These are phyloP conservation scores for Elaeis oleifera DNA, from an alignment of 202 grass and related monocot species.

Conservation along the genomic window DNA sequence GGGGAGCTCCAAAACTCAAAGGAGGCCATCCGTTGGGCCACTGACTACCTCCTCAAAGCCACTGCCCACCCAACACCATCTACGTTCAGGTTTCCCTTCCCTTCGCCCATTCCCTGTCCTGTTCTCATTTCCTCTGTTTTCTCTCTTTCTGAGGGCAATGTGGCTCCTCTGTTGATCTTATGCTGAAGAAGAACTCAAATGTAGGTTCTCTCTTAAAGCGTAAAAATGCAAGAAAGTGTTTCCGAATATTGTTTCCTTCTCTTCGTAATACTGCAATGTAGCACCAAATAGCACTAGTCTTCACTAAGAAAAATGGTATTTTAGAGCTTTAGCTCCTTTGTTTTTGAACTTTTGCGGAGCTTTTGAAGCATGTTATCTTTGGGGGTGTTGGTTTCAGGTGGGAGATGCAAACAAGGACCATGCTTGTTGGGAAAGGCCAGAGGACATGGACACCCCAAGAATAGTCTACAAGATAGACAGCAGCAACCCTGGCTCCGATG, in stretches of 20 bases:
- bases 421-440: conserved; percentile 92
- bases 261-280: no score
- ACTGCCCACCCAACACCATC: conserved; percentile 68
- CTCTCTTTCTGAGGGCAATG: background rate
- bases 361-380: no score
- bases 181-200: no score
- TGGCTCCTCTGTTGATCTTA: no score
- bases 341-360: no score
- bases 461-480: conserved; percentile 68
- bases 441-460: conserved; percentile 91
- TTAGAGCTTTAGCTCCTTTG: no score
- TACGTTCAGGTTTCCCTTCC: conserved; percentile 63
- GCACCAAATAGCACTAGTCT: no score
- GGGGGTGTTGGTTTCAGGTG: conserved; percentile 28
- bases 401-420: conserved; percentile 86
- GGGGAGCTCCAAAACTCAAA: conserved; percentile 65
- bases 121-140: background rate
- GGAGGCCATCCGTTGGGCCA: conserved; percentile 75
- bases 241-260: no score
- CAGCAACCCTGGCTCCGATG: conserved; percentile 62
- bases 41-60: conserved; percentile 95
- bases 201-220: no score
- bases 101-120: background rate
- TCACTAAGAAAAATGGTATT: no score
- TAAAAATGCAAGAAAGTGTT: no score